A percentile compares a stretch with the other conserved stretches of the same genome.
These are phyloP conservation scores for Lipomyces starkeyi DNA, from an alignment of 805 yeast species.

Conservation along the genomic window DNA sequence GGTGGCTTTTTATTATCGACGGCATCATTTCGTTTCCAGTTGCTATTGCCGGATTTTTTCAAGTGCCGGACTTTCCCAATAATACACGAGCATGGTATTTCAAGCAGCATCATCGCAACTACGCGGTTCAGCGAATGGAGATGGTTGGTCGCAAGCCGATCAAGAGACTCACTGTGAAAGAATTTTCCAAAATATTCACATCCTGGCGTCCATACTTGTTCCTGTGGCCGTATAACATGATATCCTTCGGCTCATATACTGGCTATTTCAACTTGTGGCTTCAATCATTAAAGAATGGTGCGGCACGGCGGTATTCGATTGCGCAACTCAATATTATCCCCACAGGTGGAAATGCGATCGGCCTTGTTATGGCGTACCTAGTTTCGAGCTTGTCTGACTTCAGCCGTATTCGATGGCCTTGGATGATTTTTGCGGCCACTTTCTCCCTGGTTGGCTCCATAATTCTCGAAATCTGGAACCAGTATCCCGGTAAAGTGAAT, in stretches of 20 bases:
- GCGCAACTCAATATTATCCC: conserved; percentile 45
- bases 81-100: conserved; percentile 23
- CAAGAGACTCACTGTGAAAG: conserved; percentile 6
- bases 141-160: conserved; percentile 26
- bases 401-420: conserved; percentile 43
- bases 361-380: conserved; percentile 33
- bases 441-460: conserved; percentile 12
- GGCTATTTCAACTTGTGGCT: conserved; percentile 42
- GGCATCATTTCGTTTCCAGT: conserved; percentile 55
- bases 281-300: conserved; percentile 35
- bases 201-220: conserved; percentile 21
- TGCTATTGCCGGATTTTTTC: conserved; percentile 46
- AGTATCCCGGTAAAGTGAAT: conserved; percentile 5
- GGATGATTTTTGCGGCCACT: conserved; percentile 33
- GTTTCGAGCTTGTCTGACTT: conserved; percentile 44
- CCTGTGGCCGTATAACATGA: conserved; percentile 26
- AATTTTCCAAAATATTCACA: conserved; percentile 11
- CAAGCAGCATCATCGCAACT: conserved; percentile 14
- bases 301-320: conserved; percentile 35
- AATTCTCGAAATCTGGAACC: conserved; percentile 20
- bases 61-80: conserved; percentile 21
- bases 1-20: conserved; percentile 70
- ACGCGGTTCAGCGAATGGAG: conserved; percentile 19
- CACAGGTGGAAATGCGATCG: conserved; percentile 45
- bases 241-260: conserved; percentile 21